Evolutionary conservation across 805 yeast genomes (phyloP), one percentile per base, ranked within the genome.

Genomic region (Sungouiella blattae): DNA sequence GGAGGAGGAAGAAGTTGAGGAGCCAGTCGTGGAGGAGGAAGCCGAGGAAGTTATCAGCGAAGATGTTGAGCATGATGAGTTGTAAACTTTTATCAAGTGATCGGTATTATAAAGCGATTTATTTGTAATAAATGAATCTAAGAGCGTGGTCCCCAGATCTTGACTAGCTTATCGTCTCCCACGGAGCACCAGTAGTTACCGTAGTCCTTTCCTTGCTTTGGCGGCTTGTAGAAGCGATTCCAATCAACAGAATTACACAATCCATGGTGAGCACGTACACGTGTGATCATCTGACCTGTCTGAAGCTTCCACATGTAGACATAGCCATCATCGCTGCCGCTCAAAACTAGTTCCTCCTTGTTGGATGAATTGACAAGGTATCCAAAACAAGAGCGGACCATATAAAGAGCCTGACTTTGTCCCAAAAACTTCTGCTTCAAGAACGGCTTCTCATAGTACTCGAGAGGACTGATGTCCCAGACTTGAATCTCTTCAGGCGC

Each of bases 301-400:
- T 71, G 69, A 14, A 81, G 68, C 50, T 84, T 84, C 95, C 95
- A 87, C 2, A 88, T 65, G 53, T 80, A 87, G 3, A 86, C 70
- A 35, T 73, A 67, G 0, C 87, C 87, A 56, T 88, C 94, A 52
- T 85, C 94, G 29, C 89, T 78, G 0, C 96, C 96, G 45, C 87
- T 77, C n/a, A 82, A 62, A 0, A 87, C 74, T 33, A 85, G 64
- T 43, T 80, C 78, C 46, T 85, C 91, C 40, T 77, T 70, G 11
- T 44, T 46, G 6, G 43, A 45, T 1, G 46, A 46, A 8, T 50
- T 43, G 30, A 50, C 53, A 37, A 72, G 70, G 30, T 81, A 81
- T 0, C 95, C 94, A 53, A 87, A 80, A 45, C 87, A 73, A 1
- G 94, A 80, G 32, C 95, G 68, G 14, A 89, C 77, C 25, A 87